These are phyloP conservation scores for Limonomyces culmigenus DNA, from an alignment of 1,284 basidiomycete species.

Conservation along the genomic window DNA sequence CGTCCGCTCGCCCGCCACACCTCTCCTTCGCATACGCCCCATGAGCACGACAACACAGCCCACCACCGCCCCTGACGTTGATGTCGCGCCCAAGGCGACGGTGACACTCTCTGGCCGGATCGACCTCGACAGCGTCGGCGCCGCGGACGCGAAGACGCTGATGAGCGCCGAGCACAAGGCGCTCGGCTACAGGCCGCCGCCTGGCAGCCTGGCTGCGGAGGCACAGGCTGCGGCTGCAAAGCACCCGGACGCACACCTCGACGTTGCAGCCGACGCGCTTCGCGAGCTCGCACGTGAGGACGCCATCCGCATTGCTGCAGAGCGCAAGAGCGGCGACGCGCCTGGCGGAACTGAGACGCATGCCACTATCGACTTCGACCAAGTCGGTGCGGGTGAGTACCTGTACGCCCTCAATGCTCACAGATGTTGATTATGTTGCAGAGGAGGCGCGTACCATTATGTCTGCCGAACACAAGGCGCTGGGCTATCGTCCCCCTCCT, in stretches of 20 bases:
- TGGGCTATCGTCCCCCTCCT: constrained; percentile 20
- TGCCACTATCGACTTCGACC: constrained; percentile 7
- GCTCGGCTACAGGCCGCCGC: constrained; percentile 9
- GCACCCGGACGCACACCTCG: constrained; percentile 2
- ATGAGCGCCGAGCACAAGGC: constrained; percentile 12
- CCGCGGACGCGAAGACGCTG: constrained; percentile 8
- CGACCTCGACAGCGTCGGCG: constrained; percentile 2
- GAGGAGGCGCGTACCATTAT: constrained; percentile 18
- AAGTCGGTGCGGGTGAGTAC: constrained; percentile 5
- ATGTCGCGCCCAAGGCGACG: too few relatives aligned
- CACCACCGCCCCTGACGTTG: too few relatives aligned
- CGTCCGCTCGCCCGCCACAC: too few relatives aligned
- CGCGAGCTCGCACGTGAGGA: constrained; percentile 7
- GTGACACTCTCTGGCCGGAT: background rate
- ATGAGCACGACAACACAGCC: too few relatives aligned
- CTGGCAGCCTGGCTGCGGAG: constrained; percentile 6
- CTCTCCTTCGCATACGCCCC: too few relatives aligned
- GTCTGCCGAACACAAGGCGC: constrained; percentile 20
- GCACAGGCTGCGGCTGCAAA: constrained; percentile 6
- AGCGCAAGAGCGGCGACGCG: constrained; percentile 1
- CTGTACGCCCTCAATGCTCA: too few relatives aligned
- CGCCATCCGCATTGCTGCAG: constrained; percentile 7
- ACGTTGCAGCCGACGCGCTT: constrained; percentile 4
- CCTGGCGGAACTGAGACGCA: background rate
- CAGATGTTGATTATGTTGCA: too few relatives aligned